A percentile compares a stretch with the other conserved stretches of the same genome.
phyloP scores from a whole-genome alignment of 1,139 yeast species.

The Pichia sp. region DNA sequence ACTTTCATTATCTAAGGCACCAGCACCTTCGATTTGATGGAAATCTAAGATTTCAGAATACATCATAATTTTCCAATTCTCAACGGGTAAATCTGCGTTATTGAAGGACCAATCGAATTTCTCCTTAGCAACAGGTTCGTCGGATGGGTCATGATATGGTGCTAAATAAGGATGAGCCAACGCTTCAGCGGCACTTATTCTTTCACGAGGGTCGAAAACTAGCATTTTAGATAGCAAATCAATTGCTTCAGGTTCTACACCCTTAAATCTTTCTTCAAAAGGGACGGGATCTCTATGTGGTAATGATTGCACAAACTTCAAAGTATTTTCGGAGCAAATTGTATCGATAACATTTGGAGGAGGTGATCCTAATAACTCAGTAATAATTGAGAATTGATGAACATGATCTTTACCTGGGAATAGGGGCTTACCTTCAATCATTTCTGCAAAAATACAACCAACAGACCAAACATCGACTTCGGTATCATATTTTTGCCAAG shows the following conservation, averaged over 20 bases:
- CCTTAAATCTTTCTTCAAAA: conserved; percentile 71
- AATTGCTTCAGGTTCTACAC: conserved; percentile 86
- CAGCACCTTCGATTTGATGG: conserved; percentile 60
- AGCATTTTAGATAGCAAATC: conserved; percentile 85
- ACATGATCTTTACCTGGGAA: conserved; percentile 99
- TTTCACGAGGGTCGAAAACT: conserved; percentile 87
- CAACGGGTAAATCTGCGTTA: conserved; percentile 96
- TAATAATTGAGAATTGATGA: conserved; percentile 93
- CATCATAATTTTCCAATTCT: conserved; percentile 99
- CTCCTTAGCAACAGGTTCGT: conserved; percentile 90
- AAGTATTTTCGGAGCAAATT: conserved; percentile 90
- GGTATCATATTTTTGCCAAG: conserved; percentile 99
- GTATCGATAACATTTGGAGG: conserved; percentile 95
- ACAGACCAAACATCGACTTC: conserved; percentile 99
- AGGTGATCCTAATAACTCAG: conserved; percentile 93
- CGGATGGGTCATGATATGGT: conserved; percentile 97
- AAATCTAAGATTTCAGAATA: conserved; percentile 93
- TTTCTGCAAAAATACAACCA: conserved; percentile 97
- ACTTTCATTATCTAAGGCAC: conserved; percentile 19
- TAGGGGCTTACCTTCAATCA: conserved; percentile 97
- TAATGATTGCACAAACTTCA: conserved; percentile 86
- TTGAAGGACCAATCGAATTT: conserved; percentile 98
- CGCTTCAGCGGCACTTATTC: conserved; percentile 89
- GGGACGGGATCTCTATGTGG: conserved; percentile 93
- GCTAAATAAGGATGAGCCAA: conserved; percentile 86